Evolutionary conservation across 2,329 filamentous ascomycete species (phyloP), one percentile per base, ranked within the genome.

Genomic region (Chaetomium globosum): DNA sequence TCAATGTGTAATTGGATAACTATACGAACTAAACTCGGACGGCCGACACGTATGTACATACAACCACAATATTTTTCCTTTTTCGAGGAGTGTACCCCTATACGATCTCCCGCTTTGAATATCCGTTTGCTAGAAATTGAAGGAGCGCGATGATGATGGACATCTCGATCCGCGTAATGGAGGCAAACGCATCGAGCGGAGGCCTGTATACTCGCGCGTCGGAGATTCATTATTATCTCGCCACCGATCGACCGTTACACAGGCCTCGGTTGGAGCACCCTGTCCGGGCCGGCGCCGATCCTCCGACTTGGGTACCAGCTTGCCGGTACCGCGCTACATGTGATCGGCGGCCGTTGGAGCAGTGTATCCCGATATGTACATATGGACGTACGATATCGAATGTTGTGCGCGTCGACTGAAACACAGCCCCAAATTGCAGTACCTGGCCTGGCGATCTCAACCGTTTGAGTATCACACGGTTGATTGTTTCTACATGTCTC

Each of bases 221-320:
- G n/a, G n/a, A n/a, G n/a, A 26, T 26, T 2, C 26, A 26, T 36
- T 10, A 10, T 36, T 10, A n/a, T 43, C 39, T 43, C 39, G 39
- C 39, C 39, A 43, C 39, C 39, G 39, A 43, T 43, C 39, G 16
- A 13, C 48, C 23, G 28, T 26, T 31, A 16, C 26, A 26, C 53
- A 26, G 53, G 33, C 48, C 28, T 53, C 58, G 21, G 12, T 21
- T n/a, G 48, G 31, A 49, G n/a, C 12, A 33, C 16, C 58, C 4
- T 60, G 48, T 53, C 58, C 31, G 49, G 57, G 48, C 48, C 30
- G 48, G 21, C n/a, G 49, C 58, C 48, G 58, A 53, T 53, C 39
- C 23, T 51, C 48, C 26, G 48, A 4, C 13, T 19, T 23, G 13
- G 2, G n/a, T 43, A 43, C 58, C 31, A 36, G 23, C 48, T 43